A percentile compares a stretch with the other conserved stretches of the same genome.
Evolutionary conservation across 225 moss, liverwort and hornwort genomes (phyloP).

Genomic region (Anthoceros angustus): DNA sequence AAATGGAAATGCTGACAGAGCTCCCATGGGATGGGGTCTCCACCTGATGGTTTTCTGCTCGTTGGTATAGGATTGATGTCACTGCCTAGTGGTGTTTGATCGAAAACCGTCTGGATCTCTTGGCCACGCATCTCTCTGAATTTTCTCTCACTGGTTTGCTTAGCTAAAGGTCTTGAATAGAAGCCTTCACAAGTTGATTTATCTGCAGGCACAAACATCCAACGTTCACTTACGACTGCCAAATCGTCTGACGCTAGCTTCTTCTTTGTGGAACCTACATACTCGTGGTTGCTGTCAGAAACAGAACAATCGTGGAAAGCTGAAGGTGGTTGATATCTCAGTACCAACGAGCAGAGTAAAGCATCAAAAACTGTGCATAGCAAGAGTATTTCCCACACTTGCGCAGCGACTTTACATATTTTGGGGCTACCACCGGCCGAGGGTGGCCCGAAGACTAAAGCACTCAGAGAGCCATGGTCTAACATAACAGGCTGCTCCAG

Average conservation of each 20-base stretch:
- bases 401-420: neutral
- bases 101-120: neutral
- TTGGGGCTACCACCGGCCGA: neutral
- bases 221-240: neutral
- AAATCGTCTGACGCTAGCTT: neutral
- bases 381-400: neutral
- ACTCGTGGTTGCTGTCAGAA: no score
- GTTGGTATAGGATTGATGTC: neutral
- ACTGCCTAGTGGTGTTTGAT: neutral
- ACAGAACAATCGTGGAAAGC: no score
- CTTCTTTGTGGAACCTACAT: no score
- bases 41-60: neutral
- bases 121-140: neutral
- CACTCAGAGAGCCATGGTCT: no score
- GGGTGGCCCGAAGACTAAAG: neutral
- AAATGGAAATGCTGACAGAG: neutral
- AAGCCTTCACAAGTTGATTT: neutral
- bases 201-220: neutral
- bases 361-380: neutral
- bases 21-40: neutral
- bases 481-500: neutral
- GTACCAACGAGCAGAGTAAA: neutral
- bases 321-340: no score
- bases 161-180: conserved; percentile 1
- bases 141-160: neutral